Evolutionary conservation across 225 moss, liverwort and hornwort genomes (phyloP).

Genomic region (Pseudisothecium myosuroides): DNA sequence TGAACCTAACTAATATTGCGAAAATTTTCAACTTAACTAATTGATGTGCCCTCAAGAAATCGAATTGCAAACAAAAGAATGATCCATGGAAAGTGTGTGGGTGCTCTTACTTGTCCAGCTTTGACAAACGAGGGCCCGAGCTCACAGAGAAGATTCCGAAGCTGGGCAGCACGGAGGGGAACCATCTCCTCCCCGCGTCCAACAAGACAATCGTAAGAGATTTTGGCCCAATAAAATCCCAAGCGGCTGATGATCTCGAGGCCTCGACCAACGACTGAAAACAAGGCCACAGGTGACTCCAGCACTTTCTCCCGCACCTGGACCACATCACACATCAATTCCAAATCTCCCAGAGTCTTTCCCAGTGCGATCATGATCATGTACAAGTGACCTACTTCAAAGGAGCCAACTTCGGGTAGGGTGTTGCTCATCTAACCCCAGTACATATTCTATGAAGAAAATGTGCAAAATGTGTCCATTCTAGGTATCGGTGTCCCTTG

Average conservation of each 20-base stretch:
- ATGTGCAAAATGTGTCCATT: background rate
- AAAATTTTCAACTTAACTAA: background rate
- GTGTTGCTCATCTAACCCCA: background rate
- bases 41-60: background rate
- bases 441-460: background rate
- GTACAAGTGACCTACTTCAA: background rate
- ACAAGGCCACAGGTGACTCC: constrained; percentile 53
- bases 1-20: background rate
- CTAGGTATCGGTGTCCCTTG: background rate
- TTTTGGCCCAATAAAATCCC: constrained; percentile 82
- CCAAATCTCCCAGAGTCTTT: background rate
- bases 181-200: constrained; percentile 97
- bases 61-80: background rate
- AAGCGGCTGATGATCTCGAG: constrained; percentile 54
- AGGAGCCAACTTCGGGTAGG: background rate
- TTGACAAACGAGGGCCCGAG: constrained; percentile 94
- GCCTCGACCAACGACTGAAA: constrained; percentile 59
- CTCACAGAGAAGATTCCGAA: constrained; percentile 67
- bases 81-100: background rate
- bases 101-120: constrained; percentile 72
- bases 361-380: background rate
- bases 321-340: background rate
- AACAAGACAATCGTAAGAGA: constrained; percentile 87
- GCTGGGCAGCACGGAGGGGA: constrained; percentile 76
- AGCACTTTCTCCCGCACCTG: constrained; percentile 83